Evolutionary conservation across 306 rosid species (phyloP), one percentile per base, ranked within the genome.

Genomic region (Corylus heterophylla): DNA sequence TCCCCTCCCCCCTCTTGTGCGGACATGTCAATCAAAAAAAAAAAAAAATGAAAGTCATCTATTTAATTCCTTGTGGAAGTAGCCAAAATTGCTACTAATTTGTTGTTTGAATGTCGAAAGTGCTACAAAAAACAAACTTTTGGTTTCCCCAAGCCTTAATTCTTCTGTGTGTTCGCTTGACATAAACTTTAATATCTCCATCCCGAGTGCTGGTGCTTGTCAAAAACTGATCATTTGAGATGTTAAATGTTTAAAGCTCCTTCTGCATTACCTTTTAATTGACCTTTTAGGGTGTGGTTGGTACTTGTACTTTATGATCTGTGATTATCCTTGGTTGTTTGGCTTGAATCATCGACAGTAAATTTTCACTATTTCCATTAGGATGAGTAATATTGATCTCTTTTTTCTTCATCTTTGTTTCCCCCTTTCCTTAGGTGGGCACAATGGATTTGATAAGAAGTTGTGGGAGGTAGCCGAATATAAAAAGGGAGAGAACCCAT

Each of bases 391-490:
- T 42, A 13, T 14, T 18, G 52, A 61, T 13, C 14, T 74, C 37
- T 11, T 18, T 10, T 55, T 22, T 42, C 39, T 12, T 37, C 7
- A 2, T 16, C 16, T 66, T 9, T 49, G 73, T 54, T 52, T 20
- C 61, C 73, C 63, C 49, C 74, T 78, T 49, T 52, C 35, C 37
- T 78, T 78, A 95, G 99, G 99, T 77, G 99, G 99, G 78, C 79
- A 86, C 54, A 83, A 89, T 55, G 99, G 99, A 63, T 95, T 85
- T 78, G 98, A 95, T 84, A 90, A 93, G 89, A 84, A 82, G 87
- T 83, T 93, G 69, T 95, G 99, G 99, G 89, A 93, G 71, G 97
- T 90, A 59, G 52, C 81, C 5, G 96, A 95, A 72, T 61, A 87
- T 77, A 89, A 77, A 75, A 88, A 83, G 56, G 97, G 91, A 1